phyloP scores from a whole-genome alignment of 148 eudicot species.

The Rhododendron kiyosumense region DNA sequence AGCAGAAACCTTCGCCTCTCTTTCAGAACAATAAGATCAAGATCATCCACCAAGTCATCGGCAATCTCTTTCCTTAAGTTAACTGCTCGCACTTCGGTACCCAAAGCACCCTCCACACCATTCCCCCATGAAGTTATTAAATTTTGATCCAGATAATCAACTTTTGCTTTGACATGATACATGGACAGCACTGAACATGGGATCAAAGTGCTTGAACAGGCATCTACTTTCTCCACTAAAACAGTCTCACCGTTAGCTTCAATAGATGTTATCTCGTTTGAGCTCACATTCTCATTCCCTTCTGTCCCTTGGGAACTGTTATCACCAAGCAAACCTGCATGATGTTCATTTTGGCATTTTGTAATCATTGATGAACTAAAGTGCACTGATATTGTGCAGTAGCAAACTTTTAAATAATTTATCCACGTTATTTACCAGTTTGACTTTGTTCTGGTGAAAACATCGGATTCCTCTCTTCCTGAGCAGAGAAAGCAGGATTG shows the following conservation, averaged over 20 bases:
- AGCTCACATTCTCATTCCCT: constrained; percentile 11
- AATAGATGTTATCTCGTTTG: constrained; percentile 9
- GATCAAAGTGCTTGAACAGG: background rate
- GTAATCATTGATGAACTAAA: constrained; percentile 13
- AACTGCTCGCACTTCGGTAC: constrained; percentile 15
- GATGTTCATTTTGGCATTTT: constrained; percentile 1
- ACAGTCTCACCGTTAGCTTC: constrained; percentile 11
- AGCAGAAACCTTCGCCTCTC: constrained; percentile 57
- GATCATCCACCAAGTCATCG: constrained; percentile 39
- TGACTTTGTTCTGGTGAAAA: constrained; percentile 11
- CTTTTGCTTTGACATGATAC: constrained; percentile 16
- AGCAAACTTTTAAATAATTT: background rate
- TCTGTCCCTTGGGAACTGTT: constrained; percentile 6
- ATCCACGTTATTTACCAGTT: constrained; percentile 15
- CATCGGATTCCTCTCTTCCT: constrained; percentile 13
- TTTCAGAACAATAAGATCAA: constrained; percentile 53
- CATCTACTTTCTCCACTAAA: constrained; percentile 19
- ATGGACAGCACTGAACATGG: constrained; percentile 15
- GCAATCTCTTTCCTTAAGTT: constrained; percentile 27
- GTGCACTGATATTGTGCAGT: background rate
- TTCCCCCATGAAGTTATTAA: constrained; percentile 11
- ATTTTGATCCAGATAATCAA: constrained; percentile 12
- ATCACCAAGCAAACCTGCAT: constrained; percentile 27
- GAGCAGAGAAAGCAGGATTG: constrained; percentile 14
- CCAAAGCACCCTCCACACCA: constrained; percentile 10